Conservation (phyloP, 139 green algal genomes). For the Chlorella sorokiniana region DNA sequence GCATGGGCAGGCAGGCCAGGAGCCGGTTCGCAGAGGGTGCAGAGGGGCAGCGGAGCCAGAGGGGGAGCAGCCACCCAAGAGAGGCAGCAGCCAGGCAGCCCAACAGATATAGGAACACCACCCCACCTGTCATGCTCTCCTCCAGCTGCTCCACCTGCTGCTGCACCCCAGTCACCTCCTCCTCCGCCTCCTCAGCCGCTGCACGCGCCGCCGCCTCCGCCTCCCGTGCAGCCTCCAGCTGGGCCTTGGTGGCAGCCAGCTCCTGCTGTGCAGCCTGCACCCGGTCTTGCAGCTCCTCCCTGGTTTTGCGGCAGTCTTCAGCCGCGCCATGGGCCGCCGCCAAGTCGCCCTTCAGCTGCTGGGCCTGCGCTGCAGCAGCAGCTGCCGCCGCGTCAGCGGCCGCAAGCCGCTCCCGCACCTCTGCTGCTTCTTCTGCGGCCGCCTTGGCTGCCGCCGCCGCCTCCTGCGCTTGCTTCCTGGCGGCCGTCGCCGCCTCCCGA, state of each 20-base stretch:
- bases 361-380: neutral
- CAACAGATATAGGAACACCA: no score
- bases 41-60: no score
- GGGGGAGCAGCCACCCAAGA: no score
- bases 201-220: neutral
- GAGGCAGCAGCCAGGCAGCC: no score
- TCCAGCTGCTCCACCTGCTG: slow-evolving; percentile 1
- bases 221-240: neutral
- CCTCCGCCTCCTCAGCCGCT: neutral
- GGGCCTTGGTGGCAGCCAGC: no score
- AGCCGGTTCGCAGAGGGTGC: no score
- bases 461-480: no score
- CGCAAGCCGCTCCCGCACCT: neutral
- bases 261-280: neutral
- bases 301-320: neutral
- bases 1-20: neutral
- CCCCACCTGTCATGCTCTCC: neutral
- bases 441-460: neutral
- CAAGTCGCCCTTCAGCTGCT: neutral
- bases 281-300: neutral
- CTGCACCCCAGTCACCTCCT: neutral
- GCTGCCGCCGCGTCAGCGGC: neutral
- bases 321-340: neutral
- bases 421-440: neutral
- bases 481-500: neutral